Base-by-base conservation (phyloP, 805 yeast species). In the Lachancea thermotolerans region DNA sequence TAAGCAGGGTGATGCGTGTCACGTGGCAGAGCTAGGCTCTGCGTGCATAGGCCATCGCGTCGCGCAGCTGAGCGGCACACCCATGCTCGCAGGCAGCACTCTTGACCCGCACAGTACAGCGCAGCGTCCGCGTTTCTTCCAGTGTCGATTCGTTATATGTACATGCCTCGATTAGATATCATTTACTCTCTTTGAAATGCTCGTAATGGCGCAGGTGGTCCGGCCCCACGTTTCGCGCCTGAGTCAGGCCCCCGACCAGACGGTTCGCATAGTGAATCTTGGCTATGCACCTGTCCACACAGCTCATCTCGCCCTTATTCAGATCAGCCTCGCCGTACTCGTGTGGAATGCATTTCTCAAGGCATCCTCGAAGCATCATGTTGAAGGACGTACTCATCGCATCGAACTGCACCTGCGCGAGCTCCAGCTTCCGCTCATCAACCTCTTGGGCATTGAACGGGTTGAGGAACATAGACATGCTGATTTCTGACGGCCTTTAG, bases 271-370 rank as follows among this genome's bases (percentile, higher is more conserved):
- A 74, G 70, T 88, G 85, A 64, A 82, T 89, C 64, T 90, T 90
- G 51, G 79, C 66, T 37, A 85, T 91, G 67, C 98, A 90, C 49
- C 97, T 71, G 62, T 89, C 96, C 10, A 86, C 68, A 62, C 97
- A 91, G 37, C 78, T 74, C 48, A 72, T 66, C 60, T 90, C 97
- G 32, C 96, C 97, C 57, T 89, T 88, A 51, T 78, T 80, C 44
- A 90, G 69, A 21, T 91, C 97, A 9, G 77, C 73, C 56, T 91
- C 98, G 12, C 87, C 86, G 65, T 85, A 90, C 51, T 82, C 85
- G n/a, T 55, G 60, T 10, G 84, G 82, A 35, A 93, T 74, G 65
- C 99, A 93, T 64, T 93, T 93, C 47, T 64, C 56, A 16, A 74
- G 71, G 63, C 98, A 91, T 3, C 75, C 72, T 31, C 69, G 64